These are phyloP conservation scores for Ustilago trichophora DNA, from an alignment of 1,284 basidiomycete genomes.

Conservation along the genomic window DNA sequence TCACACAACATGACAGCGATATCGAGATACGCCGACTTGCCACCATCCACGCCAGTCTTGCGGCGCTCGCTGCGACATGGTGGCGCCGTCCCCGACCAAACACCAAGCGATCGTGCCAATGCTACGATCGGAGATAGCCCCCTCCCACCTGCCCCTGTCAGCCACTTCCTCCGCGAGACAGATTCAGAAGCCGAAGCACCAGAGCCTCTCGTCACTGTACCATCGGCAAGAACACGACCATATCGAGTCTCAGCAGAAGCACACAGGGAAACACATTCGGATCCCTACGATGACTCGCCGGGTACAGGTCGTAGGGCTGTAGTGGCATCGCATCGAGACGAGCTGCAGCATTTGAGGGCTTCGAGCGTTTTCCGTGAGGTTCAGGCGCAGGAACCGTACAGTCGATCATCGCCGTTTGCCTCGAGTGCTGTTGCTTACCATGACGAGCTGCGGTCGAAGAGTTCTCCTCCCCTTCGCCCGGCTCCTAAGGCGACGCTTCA, in stretches of 20 bases:
- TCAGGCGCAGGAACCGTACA: slow-evolving; percentile 14
- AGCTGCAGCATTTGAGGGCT: slow-evolving; percentile 26
- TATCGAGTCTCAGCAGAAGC: slow-evolving; percentile 25
- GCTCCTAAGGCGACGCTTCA: slow-evolving; percentile 3
- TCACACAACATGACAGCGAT: slow-evolving; percentile 32
- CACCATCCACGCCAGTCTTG: slow-evolving; percentile 32
- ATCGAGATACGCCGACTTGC: slow-evolving; percentile 26
- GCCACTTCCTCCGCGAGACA: slow-evolving; percentile 42
- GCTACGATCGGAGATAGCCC: slow-evolving; percentile 46
- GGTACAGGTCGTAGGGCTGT: slow-evolving; percentile 37
- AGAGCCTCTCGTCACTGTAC: background rate
- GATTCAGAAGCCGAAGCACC: slow-evolving; percentile 23
- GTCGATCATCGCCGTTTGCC: slow-evolving; percentile 38
- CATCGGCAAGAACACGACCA: slow-evolving; percentile 7
- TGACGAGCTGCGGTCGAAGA: slow-evolving; percentile 33
- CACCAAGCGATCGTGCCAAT: slow-evolving; percentile 36
- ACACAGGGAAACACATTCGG: slow-evolving; percentile 21
- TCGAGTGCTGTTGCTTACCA: slow-evolving; percentile 1
- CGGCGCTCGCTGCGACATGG: slow-evolving; percentile 37
- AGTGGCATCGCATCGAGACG: slow-evolving; percentile 25
- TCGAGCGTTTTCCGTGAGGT: slow-evolving; percentile 29
- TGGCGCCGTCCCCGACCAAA: slow-evolving; percentile 13
- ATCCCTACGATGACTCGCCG: slow-evolving; percentile 44
- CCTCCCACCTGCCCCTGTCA: slow-evolving; percentile 44
- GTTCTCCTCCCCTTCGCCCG: slow-evolving; percentile 31